These are phyloP conservation scores for Vaccinium darrowii DNA, from an alignment of 148 eudicot species.

Conservation along the genomic window DNA sequence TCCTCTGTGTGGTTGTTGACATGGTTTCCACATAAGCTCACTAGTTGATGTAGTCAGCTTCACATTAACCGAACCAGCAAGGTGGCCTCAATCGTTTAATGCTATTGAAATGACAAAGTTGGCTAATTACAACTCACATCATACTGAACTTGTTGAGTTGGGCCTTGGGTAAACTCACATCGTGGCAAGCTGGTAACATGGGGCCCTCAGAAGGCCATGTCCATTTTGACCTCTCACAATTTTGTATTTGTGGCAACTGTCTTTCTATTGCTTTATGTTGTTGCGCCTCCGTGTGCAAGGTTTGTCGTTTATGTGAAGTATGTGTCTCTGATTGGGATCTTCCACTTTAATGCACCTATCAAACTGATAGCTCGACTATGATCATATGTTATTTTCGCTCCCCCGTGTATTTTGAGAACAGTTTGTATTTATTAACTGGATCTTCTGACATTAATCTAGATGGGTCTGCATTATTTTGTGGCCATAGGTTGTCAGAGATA, in stretches of 20 bases:
- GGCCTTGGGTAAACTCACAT: too few species aligned
- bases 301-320: background rate
- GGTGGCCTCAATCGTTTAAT: too few species aligned
- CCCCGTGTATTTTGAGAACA: background rate
- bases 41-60: too few species aligned
- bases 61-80: too few species aligned
- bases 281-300: background rate
- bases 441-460: conserved; percentile 2
- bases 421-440: background rate
- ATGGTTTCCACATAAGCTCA: too few species aligned
- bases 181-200: too few species aligned
- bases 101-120: background rate
- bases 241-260: background rate
- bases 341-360: background rate
- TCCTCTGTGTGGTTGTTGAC: too few species aligned
- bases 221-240: background rate
- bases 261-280: background rate
- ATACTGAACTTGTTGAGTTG: too few species aligned
- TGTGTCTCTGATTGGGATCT: background rate
- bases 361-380: background rate
- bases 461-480: conserved; percentile 11
- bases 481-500: conserved; percentile 80
- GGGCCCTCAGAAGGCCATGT: background rate
- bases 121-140: too few species aligned
- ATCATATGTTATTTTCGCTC: background rate